phyloP scores from a whole-genome alignment of 345 rosid species.

The Ceriops decandra region DNA sequence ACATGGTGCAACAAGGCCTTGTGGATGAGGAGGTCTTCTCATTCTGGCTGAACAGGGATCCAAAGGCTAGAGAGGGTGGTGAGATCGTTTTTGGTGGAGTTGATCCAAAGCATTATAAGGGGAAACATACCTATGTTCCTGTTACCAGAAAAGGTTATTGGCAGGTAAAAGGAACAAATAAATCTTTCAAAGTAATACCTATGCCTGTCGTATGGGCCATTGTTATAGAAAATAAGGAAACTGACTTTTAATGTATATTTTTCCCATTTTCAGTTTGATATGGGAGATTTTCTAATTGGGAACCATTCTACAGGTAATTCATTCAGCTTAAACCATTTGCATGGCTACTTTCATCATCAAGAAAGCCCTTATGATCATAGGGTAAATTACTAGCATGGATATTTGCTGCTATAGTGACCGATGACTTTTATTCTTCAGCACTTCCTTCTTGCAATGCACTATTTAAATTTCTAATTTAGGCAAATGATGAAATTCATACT shows the following conservation, averaged over 20 bases:
- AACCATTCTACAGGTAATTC: constrained; percentile 58
- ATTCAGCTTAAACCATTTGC: neutral
- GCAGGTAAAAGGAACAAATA: constrained; percentile 47
- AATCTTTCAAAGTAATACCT: neutral
- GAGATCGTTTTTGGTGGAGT: constrained; percentile 85
- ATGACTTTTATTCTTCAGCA: no score
- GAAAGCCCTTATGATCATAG: neutral
- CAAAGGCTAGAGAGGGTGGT: constrained; percentile 49
- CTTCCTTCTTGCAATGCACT: no score
- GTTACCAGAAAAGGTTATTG: constrained; percentile 69
- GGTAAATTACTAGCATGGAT: neutral
- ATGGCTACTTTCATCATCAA: neutral
- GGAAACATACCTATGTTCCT: constrained; percentile 71
- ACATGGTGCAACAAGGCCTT: constrained; percentile 59
- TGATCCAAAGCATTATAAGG: constrained; percentile 55
- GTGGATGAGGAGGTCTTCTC: constrained; percentile 58
- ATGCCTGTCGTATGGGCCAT: neutral
- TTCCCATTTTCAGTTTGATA: constrained; percentile 44
- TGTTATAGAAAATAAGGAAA: neutral
- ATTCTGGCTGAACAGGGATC: constrained; percentile 69
- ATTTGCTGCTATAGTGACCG: neutral
- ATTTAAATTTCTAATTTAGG: no score
- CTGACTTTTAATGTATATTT: constrained; percentile 5
- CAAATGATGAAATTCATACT: no score
- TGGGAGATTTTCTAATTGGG: constrained; percentile 65